Percentiles rank a stretch among this genome's conserved stretches.
Evolutionary conservation across 768 basidiomycete species (phyloP).

Genomic region (Astraeus odoratus): DNA sequence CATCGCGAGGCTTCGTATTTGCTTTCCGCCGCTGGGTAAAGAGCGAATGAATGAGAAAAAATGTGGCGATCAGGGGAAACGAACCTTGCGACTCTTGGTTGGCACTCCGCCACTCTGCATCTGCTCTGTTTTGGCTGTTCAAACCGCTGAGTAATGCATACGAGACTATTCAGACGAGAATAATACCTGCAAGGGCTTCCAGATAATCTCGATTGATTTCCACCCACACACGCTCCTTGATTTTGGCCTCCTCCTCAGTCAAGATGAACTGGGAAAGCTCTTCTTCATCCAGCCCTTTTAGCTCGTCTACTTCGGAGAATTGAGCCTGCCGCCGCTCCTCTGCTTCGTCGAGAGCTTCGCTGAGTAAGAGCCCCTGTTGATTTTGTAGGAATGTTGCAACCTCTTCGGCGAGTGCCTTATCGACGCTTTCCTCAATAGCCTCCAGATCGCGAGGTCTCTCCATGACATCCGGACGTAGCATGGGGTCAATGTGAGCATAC

Average conservation of each 20-base stretch:
- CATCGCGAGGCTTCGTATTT: constrained; percentile 60
- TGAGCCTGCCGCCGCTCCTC: constrained; percentile 55
- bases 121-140: constrained; percentile 63
- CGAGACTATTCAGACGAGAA: neutral
- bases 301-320: constrained; percentile 45
- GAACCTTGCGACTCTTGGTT: constrained; percentile 73
- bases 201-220: constrained; percentile 90
- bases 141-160: constrained; percentile 39
- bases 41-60: constrained; percentile 16
- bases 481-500: constrained; percentile 50
- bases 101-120: constrained; percentile 32
- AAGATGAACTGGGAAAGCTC: constrained; percentile 80
- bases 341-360: constrained; percentile 58
- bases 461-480: constrained; percentile 32
- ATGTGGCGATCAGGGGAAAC: constrained; percentile 36
- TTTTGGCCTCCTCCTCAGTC: constrained; percentile 70
- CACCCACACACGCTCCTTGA: constrained; percentile 92
- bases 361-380: constrained; percentile 51
- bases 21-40: constrained; percentile 60
- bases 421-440: constrained; percentile 53
- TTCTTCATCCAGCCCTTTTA: constrained; percentile 80
- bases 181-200: constrained; percentile 68
- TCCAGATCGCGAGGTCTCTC: constrained; percentile 16
- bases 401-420: constrained; percentile 60
- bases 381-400: constrained; percentile 61